Base-by-base conservation (phyloP, 2,329 filamentous ascomycete genomes). In the Aaosphaeria arxii region DNA sequence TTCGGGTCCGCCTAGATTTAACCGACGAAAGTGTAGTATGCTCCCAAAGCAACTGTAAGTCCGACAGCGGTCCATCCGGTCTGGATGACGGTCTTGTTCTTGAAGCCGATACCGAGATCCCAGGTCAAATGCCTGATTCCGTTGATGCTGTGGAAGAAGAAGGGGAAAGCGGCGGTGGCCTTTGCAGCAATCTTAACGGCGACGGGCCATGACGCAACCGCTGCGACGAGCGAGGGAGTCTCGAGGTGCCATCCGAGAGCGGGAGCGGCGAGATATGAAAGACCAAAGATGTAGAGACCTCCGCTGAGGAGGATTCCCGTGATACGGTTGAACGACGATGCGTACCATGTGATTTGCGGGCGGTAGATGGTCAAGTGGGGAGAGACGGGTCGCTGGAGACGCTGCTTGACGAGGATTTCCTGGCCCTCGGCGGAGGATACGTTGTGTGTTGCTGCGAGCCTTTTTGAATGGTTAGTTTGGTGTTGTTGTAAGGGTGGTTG, bases 351-450 rank as follows among this genome's bases (percentile, higher is more conserved):
- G 75, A 96, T 88, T 72, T 89, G 84, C 51, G 87, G 82, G 71
- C 84, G 81, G 84, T 96, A 96, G 81, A 95, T 91, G 65, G 75
- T 71, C 54, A 96, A 83, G 70, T 96, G 91, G 47, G 91, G 91
- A 41, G 89, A 81, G 62, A 96, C 80, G 67, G 91, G 91, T 45
- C 91, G 91, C 65, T 80, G 74, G 47, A 86, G 80, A 63, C 91
- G 91, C 78, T 96, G 91, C 66, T 83, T 77, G 63, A 82, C 85
- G 67, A 96, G 89, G 73, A 95, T 83, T 58, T 80, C 68, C 56
- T 81, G 63, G 55, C 73, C 81, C 52, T 86, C 77, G 45, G 71
- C 59, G 45, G 74, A 70, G 52, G 80, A 76, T 62, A 87, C 61
- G 66, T 80, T 79, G 61, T 82, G 72, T 47, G 84, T 85, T 38